phyloP scores from a whole-genome alignment of 352 stramenopile species.

The Paralagenidium karlingii region DNA sequence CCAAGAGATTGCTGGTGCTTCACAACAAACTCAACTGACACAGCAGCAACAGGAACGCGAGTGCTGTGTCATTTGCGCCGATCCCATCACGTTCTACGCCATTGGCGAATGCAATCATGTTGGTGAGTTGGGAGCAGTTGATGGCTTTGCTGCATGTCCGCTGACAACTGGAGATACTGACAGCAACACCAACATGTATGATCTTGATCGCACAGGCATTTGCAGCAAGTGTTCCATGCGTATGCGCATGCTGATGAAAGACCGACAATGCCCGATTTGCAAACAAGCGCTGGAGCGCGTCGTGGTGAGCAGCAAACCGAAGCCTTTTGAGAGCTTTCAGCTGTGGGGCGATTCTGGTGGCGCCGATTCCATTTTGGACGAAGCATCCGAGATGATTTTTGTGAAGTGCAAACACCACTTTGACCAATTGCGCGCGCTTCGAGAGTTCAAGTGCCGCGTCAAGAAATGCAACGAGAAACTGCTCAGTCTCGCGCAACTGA shows the following conservation, averaged over 20 bases:
- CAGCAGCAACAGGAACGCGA: conserved; percentile 21
- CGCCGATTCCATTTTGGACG: conserved; percentile 48
- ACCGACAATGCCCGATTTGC: conserved; percentile 71
- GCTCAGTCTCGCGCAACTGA: conserved; percentile 37
- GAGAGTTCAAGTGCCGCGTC: conserved; percentile 47
- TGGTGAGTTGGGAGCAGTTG: too few species aligned
- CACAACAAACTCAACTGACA: too few species aligned
- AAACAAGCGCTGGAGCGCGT: conserved; percentile 55
- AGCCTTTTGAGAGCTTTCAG: conserved; percentile 53
- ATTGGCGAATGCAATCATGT: conserved; percentile 69
- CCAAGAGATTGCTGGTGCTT: too few species aligned
- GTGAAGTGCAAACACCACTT: conserved; percentile 55
- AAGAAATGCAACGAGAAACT: conserved; percentile 44
- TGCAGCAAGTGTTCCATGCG: conserved; percentile 74
- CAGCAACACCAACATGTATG: too few species aligned
- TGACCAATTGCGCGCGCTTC: conserved; percentile 29
- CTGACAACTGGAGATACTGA: background rate
- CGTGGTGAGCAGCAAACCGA: conserved; percentile 30
- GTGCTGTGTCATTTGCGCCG: conserved; percentile 47
- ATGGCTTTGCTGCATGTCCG: background rate
- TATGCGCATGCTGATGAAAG: conserved; percentile 69
- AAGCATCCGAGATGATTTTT: conserved; percentile 69
- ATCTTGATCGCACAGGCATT: too few species aligned
- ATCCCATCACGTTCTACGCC: conserved; percentile 53
- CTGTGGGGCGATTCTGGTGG: conserved; percentile 59